phyloP scores from a whole-genome alignment of 2,329 filamentous ascomycete genomes.

The Fusarium graminum region DNA sequence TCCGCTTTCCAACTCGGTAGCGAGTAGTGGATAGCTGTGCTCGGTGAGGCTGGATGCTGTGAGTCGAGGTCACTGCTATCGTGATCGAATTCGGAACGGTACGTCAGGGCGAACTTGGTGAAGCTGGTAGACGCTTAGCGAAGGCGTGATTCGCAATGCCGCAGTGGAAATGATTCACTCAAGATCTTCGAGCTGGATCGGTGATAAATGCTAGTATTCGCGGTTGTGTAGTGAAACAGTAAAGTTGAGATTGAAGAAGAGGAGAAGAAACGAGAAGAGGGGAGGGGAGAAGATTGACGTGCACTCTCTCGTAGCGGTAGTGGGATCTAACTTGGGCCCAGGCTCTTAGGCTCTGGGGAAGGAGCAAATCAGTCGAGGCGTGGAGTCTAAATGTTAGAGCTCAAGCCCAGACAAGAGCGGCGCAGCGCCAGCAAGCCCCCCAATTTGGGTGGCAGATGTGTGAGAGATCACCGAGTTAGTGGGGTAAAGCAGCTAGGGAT shows the following conservation, averaged over 20 bases:
- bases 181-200: slow-evolving; percentile 1
- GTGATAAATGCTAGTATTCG: slow-evolving; percentile 9
- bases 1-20: slow-evolving; percentile 21
- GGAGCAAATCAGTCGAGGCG: slow-evolving; percentile 21
- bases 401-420: slow-evolving; percentile 30
- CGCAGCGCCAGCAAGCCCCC: slow-evolving; percentile 25
- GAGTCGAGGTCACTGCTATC: slow-evolving; percentile 18
- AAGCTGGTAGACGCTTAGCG: slow-evolving; percentile 28
- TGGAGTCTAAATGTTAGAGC: slow-evolving; percentile 38
- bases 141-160: slow-evolving; percentile 22
- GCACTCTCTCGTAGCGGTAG: slow-evolving; percentile 23
- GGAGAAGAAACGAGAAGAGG: slow-evolving; percentile 31
- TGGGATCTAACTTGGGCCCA: slow-evolving; percentile 21
- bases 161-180: slow-evolving; percentile 9
- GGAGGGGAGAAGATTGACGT: slow-evolving; percentile 37
- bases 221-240: slow-evolving; percentile 26
- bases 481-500: slow-evolving; percentile 16
- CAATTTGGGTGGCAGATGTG: slow-evolving; percentile 22
- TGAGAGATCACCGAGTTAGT: slow-evolving; percentile 29
- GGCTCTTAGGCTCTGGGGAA: slow-evolving; percentile 32
- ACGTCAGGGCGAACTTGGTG: slow-evolving; percentile 41
- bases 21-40: slow-evolving; percentile 2
- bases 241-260: slow-evolving; percentile 31
- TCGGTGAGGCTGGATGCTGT: neutral
- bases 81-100: slow-evolving; percentile 28